A percentile compares a stretch with the other conserved stretches of the same genome.
Conservation (phyloP, 1,284 basidiomycete species). For the Apiotrichum gracile region DNA sequence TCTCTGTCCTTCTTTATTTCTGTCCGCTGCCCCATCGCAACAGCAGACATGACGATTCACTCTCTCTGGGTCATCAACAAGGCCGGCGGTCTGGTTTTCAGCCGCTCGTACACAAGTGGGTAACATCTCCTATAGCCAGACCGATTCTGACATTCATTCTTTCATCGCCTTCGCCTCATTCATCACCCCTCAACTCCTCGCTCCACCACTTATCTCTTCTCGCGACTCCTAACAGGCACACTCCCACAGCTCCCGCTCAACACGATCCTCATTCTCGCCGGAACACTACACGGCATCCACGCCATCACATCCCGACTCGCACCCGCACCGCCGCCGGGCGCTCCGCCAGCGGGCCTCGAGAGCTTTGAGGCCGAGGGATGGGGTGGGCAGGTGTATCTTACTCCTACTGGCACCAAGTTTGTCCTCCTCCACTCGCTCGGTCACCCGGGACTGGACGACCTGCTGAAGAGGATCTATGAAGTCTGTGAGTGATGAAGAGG, state of each 20-base stretch:
- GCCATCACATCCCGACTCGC: constrained; percentile 91
- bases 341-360: constrained; percentile 76
- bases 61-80: constrained; percentile 84
- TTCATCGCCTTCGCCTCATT: neutral
- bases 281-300: constrained; percentile 95
- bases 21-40: neutral
- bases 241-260: constrained; percentile 86
- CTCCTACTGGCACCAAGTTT: constrained; percentile 97
- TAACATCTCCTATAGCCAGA: too few relatives aligned
- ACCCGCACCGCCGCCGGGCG: constrained; percentile 71
- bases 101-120: constrained; percentile 79
- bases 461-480: constrained; percentile 79
- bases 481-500: constrained; percentile 54
- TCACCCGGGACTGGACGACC: constrained; percentile 57
- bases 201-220: constrained; percentile 1
- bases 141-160: too few relatives aligned
- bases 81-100: constrained; percentile 93
- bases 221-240: constrained; percentile 60
- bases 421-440: constrained; percentile 72
- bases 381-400: constrained; percentile 57
- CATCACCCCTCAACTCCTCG: neutral
- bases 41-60: constrained; percentile 37
- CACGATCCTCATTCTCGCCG: constrained; percentile 93
- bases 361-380: constrained; percentile 83
- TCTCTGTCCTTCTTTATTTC: neutral